Base-by-base conservation (phyloP, 23 red algal species). In the Pyropia haitanensis region DNA sequence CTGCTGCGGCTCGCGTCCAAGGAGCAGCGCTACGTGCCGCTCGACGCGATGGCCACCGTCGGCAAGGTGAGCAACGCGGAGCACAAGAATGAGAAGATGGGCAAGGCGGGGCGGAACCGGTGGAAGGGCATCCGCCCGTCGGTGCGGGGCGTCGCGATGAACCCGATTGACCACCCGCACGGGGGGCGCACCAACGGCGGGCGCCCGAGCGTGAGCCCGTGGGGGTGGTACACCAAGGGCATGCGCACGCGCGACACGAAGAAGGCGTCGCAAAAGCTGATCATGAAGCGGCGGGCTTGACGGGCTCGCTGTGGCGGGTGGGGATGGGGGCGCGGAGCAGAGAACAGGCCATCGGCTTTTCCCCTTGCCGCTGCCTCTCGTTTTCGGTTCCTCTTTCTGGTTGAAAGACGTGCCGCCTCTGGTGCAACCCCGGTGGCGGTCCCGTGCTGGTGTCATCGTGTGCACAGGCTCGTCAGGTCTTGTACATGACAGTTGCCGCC, bases 61-160 rank as follows among this genome's bases (percentile, higher is more conserved):
- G 94, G 94, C 27, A 67, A 85, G 48, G 85, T 98, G 46, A 82
- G 73, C 62, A 98, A 98, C 69, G 80, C 85, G 25, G 87, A 98
- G 73, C 94, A 98, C 58, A 80, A 87, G 62, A 98, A 89, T 68
- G 72, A 91, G 54, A 90, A 68, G 54, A 72, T 81, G 50, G 94
- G 94, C 31, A 98, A 91, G 78, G 94, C 94, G 3, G 94, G 94
- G 30, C 85, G 85, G 12, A 79, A 71, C 58, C 80, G 94, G 49
- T 81, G 85, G 76, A 82, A 78, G 28, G 79, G 79, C 15, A 60
- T 82, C 18, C 78, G 94, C 18, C 94, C 94, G 17, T 65, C 71
- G 49, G 85, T 89, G 14, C 78, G 94, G 20, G 94, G 94, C 49
- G 85, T 98, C 21, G 85, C 94, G 46, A 98, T 98, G 94, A 98